Conservation (phyloP, 495 filamentous ascomycete species). For the Cudoniella acicularis region DNA sequence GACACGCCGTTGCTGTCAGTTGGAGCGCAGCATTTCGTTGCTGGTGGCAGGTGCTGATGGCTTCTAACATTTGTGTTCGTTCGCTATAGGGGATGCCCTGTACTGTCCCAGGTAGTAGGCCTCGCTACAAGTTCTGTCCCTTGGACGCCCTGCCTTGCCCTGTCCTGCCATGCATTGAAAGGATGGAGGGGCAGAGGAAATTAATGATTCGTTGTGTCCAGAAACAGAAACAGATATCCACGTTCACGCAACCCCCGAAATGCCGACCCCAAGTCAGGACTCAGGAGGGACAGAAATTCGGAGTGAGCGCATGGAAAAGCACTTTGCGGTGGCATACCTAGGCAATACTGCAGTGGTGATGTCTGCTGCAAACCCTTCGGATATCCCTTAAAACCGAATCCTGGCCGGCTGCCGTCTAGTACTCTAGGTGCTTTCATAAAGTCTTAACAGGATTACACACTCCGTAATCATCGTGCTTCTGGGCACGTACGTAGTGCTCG, state of each 20-base stretch:
- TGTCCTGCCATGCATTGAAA: not conserved
- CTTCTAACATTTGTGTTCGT: not conserved
- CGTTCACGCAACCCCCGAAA: no score
- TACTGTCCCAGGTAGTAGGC: not conserved
- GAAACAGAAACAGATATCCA: not conserved
- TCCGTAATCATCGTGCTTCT: no score
- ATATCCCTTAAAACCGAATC: not conserved
- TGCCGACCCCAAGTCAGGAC: not conserved
- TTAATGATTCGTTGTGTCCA: not conserved
- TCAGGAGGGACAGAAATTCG: no score
- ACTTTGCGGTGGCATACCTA: not conserved
- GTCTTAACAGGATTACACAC: no score
- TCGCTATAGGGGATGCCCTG: not conserved
- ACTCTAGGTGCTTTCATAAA: no score
- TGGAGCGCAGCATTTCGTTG: no score
- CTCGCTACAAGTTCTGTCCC: not conserved
- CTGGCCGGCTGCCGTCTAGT: no score
- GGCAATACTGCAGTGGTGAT: no score
- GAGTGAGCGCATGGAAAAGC: not conserved
- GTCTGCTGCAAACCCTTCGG: not conserved
- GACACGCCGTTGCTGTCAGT: not conserved
- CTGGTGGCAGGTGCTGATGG: no score
- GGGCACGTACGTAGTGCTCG: no score
- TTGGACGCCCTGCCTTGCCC: no score
- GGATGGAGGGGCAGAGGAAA: not conserved